phyloP scores from a whole-genome alignment of 495 filamentous ascomycete genomes.

The Penicillium coffeae region DNA sequence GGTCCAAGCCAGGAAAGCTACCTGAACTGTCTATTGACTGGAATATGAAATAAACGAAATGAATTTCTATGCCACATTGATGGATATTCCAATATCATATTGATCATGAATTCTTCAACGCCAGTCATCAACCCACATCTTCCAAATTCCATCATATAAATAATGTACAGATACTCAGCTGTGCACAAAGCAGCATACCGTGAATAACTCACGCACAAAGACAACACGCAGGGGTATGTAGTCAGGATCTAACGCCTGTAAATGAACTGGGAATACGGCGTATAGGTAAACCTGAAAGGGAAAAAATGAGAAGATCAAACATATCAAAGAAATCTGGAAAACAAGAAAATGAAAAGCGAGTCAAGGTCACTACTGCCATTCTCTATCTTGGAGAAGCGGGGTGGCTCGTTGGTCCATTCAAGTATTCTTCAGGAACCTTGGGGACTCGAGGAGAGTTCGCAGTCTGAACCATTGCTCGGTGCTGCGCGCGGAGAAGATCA shows the following conservation, averaged over 20 bases:
- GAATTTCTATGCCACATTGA: not conserved
- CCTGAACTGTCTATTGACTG: not conserved
- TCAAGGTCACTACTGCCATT: not conserved
- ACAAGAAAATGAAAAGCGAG: not conserved
- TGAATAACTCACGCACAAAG: not conserved
- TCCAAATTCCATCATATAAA: constrained; percentile 1
- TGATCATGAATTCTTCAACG: constrained; percentile 2
- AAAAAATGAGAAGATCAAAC: not conserved
- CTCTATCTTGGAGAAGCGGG: constrained; percentile 36
- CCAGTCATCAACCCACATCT: constrained; percentile 5
- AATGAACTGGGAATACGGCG: constrained; percentile 15
- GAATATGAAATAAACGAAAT: not conserved
- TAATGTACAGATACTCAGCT: constrained; percentile 17
- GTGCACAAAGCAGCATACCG: not conserved
- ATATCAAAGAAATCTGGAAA: constrained; percentile 1
- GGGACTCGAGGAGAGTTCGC: constrained; percentile 57
- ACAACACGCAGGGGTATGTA: constrained; percentile 7
- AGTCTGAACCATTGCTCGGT: constrained; percentile 40
- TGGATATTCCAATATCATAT: constrained; percentile 5
- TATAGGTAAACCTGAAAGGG: constrained; percentile 4
- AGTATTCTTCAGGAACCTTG: constrained; percentile 58
- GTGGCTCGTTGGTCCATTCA: constrained; percentile 37
- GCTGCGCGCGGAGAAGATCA: constrained; percentile 52
- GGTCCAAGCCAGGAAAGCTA: constrained; percentile 17
- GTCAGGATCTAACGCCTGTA: constrained; percentile 18